Base-by-base conservation (phyloP, 352 stramenopile genomes). In the Phytophthora sojae region DNA sequence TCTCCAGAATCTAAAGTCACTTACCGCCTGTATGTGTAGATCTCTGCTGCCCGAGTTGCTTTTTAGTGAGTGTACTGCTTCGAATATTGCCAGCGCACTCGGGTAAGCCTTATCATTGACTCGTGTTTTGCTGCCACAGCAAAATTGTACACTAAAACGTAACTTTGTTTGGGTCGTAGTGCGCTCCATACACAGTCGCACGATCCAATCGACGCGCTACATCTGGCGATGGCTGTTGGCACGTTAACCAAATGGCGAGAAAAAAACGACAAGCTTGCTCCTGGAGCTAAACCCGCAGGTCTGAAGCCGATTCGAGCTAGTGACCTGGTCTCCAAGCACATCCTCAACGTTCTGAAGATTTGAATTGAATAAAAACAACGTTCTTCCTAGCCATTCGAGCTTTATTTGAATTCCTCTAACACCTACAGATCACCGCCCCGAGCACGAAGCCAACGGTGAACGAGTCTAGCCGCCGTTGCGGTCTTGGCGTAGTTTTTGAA, bases 1-100 rank as follows among this genome's bases (percentile, higher is more conserved):
- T 17, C 12, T n/a, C 37, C 15, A 45, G 11, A 45, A 11, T 35
- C 37, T 45, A n/a, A 17, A 12, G 11, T 11, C 15, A n/a, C 11
- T 45, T 37, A 6, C 12, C 42, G 11, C 17, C 30, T 44, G 21
- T 6, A 4, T 30, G 17, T 53, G 4, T n/a, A 88, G 76, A 30
- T 35, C 67, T 11, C 37, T 90, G n/a, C 61, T 95, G 25, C 85
- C 87, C 9, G 85, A 95, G 64, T 50, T 93, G 14, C 70, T 95
- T 12, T 95, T 95, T 37, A 67, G 68, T 25, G 61, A 90, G 26
- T 93, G 83, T 52, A 91, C 75, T 0, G 52, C 74, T 1, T 23
- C 44, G 2, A 88, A 80, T 19, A 83, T 93, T 58, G 62, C 73
- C 4, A 54, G 72, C 12, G 69, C 57, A 4, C 49, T 86, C 7